Conservation (phyloP, 352 stramenopile species). For the Phytopythium mirpurense region DNA sequence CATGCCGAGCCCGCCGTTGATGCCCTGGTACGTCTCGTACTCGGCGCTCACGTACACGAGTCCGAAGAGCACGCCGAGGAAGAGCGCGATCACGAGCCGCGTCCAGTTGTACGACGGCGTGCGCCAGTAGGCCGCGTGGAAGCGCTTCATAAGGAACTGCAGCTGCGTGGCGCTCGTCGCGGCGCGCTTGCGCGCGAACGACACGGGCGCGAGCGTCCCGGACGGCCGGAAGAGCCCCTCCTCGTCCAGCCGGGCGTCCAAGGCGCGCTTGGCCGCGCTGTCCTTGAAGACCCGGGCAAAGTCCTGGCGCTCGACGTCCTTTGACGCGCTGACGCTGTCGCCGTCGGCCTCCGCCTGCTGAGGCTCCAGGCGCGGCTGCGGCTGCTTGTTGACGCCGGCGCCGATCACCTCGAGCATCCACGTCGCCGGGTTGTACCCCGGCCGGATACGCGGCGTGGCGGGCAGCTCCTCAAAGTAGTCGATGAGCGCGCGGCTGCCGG, state of each 20-base stretch:
- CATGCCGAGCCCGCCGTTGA: conserved; percentile 41
- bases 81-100: conserved; percentile 20
- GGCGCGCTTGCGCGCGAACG: conserved; percentile 19
- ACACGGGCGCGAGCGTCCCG: conserved; percentile 5
- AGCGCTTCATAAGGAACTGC: conserved; percentile 32
- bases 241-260: conserved; percentile 12
- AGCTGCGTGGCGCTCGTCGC: conserved; percentile 17
- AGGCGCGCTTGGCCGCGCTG: background rate
- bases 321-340: too few species aligned
- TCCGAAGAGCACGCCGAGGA: conserved; percentile 9
- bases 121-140: conserved; percentile 72
- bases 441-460: background rate
- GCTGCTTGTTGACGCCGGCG: conserved; percentile 10
- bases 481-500: background rate
- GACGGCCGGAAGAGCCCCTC: conserved; percentile 9
- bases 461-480: conserved; percentile 6
- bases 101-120: conserved; percentile 77
- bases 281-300: too few species aligned
- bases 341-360: too few species aligned
- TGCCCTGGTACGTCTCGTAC: conserved; percentile 23
- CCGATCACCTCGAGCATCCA: conserved; percentile 64
- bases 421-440: conserved; percentile 55
- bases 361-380: too few species aligned
- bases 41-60: conserved; percentile 15
- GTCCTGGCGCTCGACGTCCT: too few species aligned